Percentiles rank a stretch among this genome's conserved stretches.
phyloP scores from a whole-genome alignment of 257 asterid genomes.

The Solanum appendiculatum region DNA sequence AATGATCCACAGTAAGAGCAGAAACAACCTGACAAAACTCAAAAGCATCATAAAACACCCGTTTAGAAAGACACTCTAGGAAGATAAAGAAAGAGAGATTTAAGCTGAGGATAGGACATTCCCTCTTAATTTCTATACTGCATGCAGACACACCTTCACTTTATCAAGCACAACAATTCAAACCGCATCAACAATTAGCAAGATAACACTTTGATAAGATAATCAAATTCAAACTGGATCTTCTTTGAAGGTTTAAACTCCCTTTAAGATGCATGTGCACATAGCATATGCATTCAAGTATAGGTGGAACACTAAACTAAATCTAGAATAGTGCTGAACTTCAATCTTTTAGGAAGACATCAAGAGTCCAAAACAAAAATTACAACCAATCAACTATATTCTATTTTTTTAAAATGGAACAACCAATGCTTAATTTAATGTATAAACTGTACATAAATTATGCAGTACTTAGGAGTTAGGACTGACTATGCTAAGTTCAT shows the following conservation, averaged over 20 bases:
- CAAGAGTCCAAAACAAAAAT: not conserved
- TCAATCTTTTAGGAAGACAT: not conserved
- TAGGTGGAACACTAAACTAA: not conserved
- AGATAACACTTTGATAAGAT: not conserved
- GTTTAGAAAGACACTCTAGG: not conserved
- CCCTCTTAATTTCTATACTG: not conserved
- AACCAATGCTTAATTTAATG: no score
- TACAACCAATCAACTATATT: not conserved
- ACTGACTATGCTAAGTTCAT: not conserved
- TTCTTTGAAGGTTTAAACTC: not conserved
- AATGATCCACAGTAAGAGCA: constrained; percentile 82
- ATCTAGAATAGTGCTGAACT: not conserved
- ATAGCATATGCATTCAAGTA: not conserved
- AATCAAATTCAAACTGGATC: not conserved
- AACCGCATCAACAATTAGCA: not conserved
- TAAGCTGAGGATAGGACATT: not conserved
- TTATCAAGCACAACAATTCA: not conserved
- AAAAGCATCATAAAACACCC: not conserved
- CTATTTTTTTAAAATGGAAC: no score
- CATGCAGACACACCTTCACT: not conserved
- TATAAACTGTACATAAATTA: not conserved
- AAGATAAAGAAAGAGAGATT: not conserved
- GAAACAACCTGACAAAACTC: constrained; percentile 58
- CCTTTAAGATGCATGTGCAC: not conserved
- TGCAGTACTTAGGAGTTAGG: not conserved